Base-by-base conservation (phyloP, 495 filamentous ascomycete genomes). In the Talaromyces trachyspermus region DNA sequence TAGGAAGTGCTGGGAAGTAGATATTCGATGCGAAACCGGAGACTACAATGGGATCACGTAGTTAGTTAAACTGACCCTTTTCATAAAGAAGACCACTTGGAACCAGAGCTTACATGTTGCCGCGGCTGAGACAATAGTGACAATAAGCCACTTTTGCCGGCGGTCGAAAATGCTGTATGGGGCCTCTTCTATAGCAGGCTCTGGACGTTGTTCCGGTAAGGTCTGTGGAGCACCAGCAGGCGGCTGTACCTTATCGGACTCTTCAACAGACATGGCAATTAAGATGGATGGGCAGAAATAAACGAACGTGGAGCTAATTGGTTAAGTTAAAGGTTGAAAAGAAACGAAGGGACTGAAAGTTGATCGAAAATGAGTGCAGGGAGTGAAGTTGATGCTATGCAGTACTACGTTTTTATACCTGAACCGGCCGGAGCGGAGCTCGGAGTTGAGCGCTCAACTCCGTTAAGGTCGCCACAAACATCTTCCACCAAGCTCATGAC, bases 1-100 rank as follows among this genome's bases (percentile, higher is more conserved):
- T 70, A 7, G 65, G 61, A 6, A 77, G 55, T 0, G 70, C 69
- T 7, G 74, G 76, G 46, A 75, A 77, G 50, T 75, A 78, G 24
- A 78, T 72, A 59, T 76, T 77, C 5, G 69, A 72, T n/a, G 71
- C 68, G 49, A 77, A 76, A 0, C 68, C 68, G 4, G 73, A 77
- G 48, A 78, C 69, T 72, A 49, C 23, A 46, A 20, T 23, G 35
- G 5, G 42, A 24, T n/a, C n/a, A n/a, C n/a, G n/a, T n/a, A n/a
- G n/a, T n/a, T n/a, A n/a, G n/a, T n/a, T n/a, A n/a, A n/a, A n/a
- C n/a, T n/a, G n/a, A n/a, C n/a, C n/a, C n/a, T n/a, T n/a, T n/a
- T n/a, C n/a, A n/a, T n/a, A n/a, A n/a, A n/a, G n/a, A n/a, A n/a
- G n/a, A n/a, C n/a, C n/a, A n/a, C n/a, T n/a, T 9, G 19, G 14